Percentiles rank a stretch among this genome's conserved stretches.
These are phyloP conservation scores for Cryphonectria carpinicola DNA, from an alignment of 2,329 filamentous ascomycete genomes.

Conservation along the genomic window DNA sequence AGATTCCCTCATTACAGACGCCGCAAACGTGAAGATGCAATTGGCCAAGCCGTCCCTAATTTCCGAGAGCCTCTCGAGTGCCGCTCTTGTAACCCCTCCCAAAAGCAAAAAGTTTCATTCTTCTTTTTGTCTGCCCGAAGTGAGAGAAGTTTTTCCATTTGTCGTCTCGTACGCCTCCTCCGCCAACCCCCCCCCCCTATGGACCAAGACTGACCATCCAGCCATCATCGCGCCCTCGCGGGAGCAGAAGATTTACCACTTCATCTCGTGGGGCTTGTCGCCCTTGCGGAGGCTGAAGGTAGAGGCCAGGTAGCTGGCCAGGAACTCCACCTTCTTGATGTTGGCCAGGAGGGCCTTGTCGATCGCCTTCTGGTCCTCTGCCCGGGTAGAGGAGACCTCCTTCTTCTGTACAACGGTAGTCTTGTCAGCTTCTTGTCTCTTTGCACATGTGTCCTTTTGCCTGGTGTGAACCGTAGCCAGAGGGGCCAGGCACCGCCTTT, in stretches of 20 bases:
- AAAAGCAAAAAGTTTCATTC: conserved; percentile 30
- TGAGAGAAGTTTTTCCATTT: conserved; percentile 26
- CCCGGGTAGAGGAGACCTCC: conserved; percentile 87
- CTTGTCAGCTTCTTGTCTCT: conserved; percentile 40
- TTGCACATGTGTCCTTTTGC: neutral
- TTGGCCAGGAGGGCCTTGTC: conserved; percentile 93
- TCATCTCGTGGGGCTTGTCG: conserved; percentile 99
- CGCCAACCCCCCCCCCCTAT: conserved; percentile 28
- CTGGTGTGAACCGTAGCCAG: neutral
- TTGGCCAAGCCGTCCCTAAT: conserved; percentile 57
- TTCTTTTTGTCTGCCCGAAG: conserved; percentile 34
- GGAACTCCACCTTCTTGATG: conserved; percentile 98
- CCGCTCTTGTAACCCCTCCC: conserved; percentile 31
- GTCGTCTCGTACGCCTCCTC: conserved; percentile 32
- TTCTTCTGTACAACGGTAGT: conserved; percentile 75
- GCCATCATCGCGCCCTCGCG: conserved; percentile 17
- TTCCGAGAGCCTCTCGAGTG: conserved; percentile 27
- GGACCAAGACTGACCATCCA: conserved; percentile 15
- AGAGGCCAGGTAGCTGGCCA: conserved; percentile 90
- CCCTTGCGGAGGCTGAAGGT: conserved; percentile 99
- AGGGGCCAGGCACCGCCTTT: conserved; percentile 13
- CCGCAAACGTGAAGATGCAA: conserved; percentile 70
- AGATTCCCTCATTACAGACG: conserved; percentile 64
- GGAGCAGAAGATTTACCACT: conserved; percentile 71
- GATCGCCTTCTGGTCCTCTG: conserved; percentile 96